phyloP scores from a whole-genome alignment of 345 rosid species.

The Arabis hirsuta region DNA sequence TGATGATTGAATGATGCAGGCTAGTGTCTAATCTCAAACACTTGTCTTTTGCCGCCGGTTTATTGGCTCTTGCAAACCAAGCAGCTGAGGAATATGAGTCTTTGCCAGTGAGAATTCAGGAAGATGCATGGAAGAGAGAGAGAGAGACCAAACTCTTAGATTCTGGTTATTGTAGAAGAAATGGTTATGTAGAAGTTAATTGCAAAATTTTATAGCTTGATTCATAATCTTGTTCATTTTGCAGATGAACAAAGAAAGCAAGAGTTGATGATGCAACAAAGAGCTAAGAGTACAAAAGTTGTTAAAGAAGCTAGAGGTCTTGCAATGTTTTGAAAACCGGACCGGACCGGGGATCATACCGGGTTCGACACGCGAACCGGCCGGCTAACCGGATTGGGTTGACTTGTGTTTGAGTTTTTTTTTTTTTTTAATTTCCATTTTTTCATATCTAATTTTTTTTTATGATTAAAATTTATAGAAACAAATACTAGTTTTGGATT shows the following conservation, averaged over 20 bases:
- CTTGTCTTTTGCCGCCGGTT: slow-evolving; percentile 1
- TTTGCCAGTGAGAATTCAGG: not conserved
- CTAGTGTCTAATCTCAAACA: slow-evolving; percentile 6
- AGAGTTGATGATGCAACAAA: not conserved
- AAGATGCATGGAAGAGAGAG: not conserved
- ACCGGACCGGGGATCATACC: no score
- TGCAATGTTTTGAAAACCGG: not conserved
- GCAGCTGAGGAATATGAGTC: not conserved
- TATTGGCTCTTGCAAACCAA: slow-evolving; percentile 3
- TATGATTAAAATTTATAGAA: no score
- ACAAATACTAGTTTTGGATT: no score
- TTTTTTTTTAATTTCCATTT: no score
- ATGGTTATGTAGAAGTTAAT: no score
- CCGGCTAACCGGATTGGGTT: no score
- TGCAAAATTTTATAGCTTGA: not conserved
- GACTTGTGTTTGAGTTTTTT: no score
- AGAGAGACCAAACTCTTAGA: not conserved
- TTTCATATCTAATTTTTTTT: no score
- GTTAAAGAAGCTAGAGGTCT: slow-evolving; percentile 9
- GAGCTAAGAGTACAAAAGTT: not conserved
- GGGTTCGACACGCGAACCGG: no score
- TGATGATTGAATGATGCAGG: not conserved
- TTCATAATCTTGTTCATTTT: not conserved
- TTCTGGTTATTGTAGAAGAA: not conserved
- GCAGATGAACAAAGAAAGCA: slow-evolving; percentile 6